Conservation (phyloP, 495 filamentous ascomycete species). For the Podospora conica region DNA sequence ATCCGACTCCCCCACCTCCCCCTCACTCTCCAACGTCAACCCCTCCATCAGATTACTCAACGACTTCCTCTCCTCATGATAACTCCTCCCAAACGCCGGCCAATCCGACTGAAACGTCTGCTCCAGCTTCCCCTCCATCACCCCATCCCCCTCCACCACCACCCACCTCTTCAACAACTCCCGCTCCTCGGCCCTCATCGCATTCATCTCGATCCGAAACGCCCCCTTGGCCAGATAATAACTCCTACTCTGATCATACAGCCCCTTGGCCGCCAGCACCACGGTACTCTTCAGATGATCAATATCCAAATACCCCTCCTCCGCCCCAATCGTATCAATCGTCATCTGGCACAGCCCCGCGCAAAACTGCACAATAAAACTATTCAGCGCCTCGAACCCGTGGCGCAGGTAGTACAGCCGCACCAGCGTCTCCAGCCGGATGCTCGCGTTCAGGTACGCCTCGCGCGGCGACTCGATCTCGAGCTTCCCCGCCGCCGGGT, state of each 20-base stretch:
- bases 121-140: conserved; percentile 10
- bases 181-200: conserved; percentile 22
- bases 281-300: conserved; percentile 30
- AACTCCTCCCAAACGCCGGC: conserved; percentile 17
- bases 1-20: background rate
- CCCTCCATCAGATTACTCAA: conserved; percentile 15
- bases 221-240: conserved; percentile 25
- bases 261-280: conserved; percentile 31
- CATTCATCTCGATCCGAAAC: conserved; percentile 16
- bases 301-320: conserved; percentile 8
- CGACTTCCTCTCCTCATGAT: conserved; percentile 7
- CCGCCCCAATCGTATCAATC: conserved; percentile 21
- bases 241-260: conserved; percentile 30
- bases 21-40: conserved; percentile 12
- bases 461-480: conserved; percentile 13
- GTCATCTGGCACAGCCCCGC: conserved; percentile 26
- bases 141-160: conserved; percentile 16
- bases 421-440: conserved; percentile 30
- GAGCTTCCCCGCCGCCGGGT: background rate
- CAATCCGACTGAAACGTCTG: conserved; percentile 22
- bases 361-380: conserved; percentile 31
- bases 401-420: conserved; percentile 40
- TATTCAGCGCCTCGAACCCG: conserved; percentile 32
- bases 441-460: conserved; percentile 22
- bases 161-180: conserved; percentile 19